Conservation (phyloP, 2,329 filamentous ascomycete genomes). For the Gnomoniopsis sp. region DNA sequence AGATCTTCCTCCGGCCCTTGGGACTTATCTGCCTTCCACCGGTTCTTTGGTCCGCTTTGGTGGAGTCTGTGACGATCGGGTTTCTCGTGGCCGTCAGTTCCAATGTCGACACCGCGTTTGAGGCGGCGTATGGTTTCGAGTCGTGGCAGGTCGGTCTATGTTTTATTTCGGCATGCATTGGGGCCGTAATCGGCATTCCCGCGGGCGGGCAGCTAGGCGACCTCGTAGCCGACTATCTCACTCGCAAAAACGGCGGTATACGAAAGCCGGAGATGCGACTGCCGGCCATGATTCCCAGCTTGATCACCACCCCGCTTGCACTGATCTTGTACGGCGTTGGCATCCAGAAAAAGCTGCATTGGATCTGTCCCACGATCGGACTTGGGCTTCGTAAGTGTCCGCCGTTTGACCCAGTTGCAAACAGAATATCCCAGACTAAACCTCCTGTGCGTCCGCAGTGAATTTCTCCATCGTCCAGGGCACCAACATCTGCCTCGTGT, state of each 20-base stretch:
- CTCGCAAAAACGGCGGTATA: slow-evolving; percentile 50
- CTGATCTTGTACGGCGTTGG: slow-evolving; percentile 46
- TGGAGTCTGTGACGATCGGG: slow-evolving; percentile 52
- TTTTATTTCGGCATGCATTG: slow-evolving; percentile 46
- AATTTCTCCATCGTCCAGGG: slow-evolving; percentile 55
- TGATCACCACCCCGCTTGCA: slow-evolving; percentile 45
- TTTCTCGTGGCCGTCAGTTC: slow-evolving; percentile 54
- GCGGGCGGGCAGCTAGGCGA: slow-evolving; percentile 47
- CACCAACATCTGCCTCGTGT: slow-evolving; percentile 54
- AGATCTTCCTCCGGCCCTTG: slow-evolving; percentile 47
- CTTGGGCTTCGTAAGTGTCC: slow-evolving; percentile 45
- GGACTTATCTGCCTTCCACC: slow-evolving; percentile 47
- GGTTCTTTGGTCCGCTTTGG: slow-evolving; percentile 52
- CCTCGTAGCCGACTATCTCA: slow-evolving; percentile 45
- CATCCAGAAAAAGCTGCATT: slow-evolving; percentile 43
- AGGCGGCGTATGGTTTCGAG: slow-evolving; percentile 38
- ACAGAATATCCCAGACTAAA: neutral
- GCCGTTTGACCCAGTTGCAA: too few relatives aligned
- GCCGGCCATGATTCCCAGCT: slow-evolving; percentile 47
- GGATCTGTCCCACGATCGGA: slow-evolving; percentile 54
- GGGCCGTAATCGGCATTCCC: slow-evolving; percentile 45
- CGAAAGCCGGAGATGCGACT: slow-evolving; percentile 60
- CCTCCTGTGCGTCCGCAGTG: slow-evolving; percentile 29
- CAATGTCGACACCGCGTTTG: slow-evolving; percentile 45
- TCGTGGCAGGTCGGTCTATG: slow-evolving; percentile 47